These are phyloP conservation scores for Colletotrichum sp. DNA, from an alignment of 2,329 filamentous ascomycete species.

Conservation along the genomic window DNA sequence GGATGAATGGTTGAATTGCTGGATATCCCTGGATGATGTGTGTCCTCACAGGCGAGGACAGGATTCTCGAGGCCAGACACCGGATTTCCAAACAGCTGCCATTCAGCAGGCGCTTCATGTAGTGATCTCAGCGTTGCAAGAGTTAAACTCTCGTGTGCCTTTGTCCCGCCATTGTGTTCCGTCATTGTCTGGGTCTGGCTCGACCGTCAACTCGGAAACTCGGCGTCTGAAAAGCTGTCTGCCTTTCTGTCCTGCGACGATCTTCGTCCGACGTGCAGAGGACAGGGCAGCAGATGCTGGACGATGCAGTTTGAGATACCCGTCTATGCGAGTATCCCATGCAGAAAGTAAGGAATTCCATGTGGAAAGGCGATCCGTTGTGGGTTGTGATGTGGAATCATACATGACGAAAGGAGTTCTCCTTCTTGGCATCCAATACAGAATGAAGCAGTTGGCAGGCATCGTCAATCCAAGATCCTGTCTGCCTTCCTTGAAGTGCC, in stretches of 20 bases:
- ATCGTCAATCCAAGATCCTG: not conserved
- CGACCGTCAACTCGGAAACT: not conserved
- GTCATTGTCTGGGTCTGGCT: not conserved
- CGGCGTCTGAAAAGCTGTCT: not conserved
- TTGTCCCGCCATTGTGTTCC: too few relatives aligned
- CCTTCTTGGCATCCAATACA: not conserved
- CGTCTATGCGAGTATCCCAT: not conserved
- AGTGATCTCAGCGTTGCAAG: not conserved
- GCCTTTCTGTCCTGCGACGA: not conserved
- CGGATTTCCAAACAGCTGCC: not conserved
- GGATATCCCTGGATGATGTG: not conserved
- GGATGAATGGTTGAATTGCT: not conserved
- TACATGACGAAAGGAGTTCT: not conserved
- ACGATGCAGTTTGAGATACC: not conserved
- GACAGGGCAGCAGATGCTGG: not conserved
- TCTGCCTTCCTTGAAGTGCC: not conserved
- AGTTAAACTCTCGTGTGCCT: not conserved
- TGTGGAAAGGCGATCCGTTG: not conserved
- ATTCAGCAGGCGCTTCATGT: not conserved
- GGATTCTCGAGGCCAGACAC: not conserved
- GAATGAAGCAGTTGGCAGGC: not conserved
- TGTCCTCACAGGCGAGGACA: not conserved
- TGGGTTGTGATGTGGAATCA: not conserved
- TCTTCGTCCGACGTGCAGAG: not conserved
- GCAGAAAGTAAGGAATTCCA: not conserved